These are phyloP conservation scores for Podochytrium sp. DNA, from an alignment of 192 early-diverging fungal species.

Conservation along the genomic window DNA sequence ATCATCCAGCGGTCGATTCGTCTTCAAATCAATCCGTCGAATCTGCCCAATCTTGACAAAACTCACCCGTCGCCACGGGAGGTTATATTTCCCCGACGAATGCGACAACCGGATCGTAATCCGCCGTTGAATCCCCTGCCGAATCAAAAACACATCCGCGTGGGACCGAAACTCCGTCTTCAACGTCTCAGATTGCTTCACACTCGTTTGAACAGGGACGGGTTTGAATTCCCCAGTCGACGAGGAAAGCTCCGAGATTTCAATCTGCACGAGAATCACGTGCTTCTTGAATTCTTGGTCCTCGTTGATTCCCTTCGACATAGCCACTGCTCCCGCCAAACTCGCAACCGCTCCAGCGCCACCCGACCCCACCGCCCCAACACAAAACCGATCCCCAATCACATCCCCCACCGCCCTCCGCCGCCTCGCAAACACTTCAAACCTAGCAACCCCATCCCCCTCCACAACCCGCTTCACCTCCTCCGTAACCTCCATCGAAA, in stretches of 20 bases:
- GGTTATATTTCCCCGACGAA: constrained; percentile 25
- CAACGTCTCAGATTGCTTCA: constrained; percentile 9
- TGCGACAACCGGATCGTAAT: constrained; percentile 35
- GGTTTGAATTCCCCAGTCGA: constrained; percentile 38
- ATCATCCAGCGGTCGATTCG: constrained; percentile 28
- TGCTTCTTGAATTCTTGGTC: constrained; percentile 6
- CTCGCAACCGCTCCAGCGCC: not conserved
- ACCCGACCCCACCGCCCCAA: no score
- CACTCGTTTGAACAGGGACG: constrained; percentile 35
- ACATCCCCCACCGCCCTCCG: constrained; percentile 11
- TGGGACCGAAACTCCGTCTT: constrained; percentile 30
- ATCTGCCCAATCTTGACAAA: constrained; percentile 34
- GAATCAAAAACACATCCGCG: constrained; percentile 38
- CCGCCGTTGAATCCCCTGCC: constrained; percentile 47
- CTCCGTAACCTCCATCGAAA: constrained; percentile 38
- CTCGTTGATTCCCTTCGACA: not conserved
- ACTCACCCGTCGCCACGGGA: constrained; percentile 36
- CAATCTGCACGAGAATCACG: constrained; percentile 37
- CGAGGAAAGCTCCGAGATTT: constrained; percentile 43
- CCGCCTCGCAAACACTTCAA: constrained; percentile 44
- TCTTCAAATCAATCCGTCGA: constrained; percentile 17
- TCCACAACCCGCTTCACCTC: constrained; percentile 12
- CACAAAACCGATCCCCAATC: constrained; percentile 27
- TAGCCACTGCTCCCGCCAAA: not conserved
- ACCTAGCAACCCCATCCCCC: constrained; percentile 30